Conservation (phyloP, 345 rosid genomes). For the Bretschneidera sinensis region DNA sequence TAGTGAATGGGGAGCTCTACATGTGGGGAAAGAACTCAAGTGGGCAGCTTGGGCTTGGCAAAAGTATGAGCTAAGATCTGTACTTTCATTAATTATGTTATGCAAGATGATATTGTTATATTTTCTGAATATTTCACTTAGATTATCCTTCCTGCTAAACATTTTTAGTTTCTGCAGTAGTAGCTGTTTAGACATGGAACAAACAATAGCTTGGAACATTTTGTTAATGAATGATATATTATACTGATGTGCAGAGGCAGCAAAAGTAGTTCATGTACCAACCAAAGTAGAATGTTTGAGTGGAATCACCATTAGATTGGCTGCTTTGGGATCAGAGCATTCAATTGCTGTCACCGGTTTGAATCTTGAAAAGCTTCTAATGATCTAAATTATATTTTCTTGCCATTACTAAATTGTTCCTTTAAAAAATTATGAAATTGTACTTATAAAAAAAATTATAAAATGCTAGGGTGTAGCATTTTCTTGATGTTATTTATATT, state of each 20-base stretch:
- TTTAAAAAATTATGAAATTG: background rate
- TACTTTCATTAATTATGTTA: background rate
- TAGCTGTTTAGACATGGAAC: background rate
- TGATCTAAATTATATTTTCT: conserved; percentile 10
- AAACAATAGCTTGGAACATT: background rate
- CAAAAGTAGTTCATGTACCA: conserved; percentile 46
- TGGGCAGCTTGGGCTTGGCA: conserved; percentile 97
- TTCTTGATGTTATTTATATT: conserved; percentile 14
- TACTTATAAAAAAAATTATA: background rate
- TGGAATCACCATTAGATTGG: conserved; percentile 57
- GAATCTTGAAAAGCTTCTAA: conserved; percentile 21
- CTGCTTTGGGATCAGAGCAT: conserved; percentile 88
- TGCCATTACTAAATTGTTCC: background rate
- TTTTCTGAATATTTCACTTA: background rate
- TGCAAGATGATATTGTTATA: background rate
- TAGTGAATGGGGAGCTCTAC: conserved; percentile 83
- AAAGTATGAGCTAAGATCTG: conserved; percentile 39
- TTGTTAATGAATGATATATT: conserved; percentile 8
- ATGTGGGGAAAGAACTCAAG: conserved; percentile 91
- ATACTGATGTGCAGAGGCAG: conserved; percentile 47
- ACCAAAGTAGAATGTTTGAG: conserved; percentile 70
- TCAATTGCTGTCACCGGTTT: conserved; percentile 86
- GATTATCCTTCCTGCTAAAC: background rate
- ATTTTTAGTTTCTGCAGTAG: background rate
- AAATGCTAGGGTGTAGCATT: conserved; percentile 5